Evolutionary conservation across 306 rosid genomes (phyloP).

Genomic region (Cajanus cajan): DNA sequence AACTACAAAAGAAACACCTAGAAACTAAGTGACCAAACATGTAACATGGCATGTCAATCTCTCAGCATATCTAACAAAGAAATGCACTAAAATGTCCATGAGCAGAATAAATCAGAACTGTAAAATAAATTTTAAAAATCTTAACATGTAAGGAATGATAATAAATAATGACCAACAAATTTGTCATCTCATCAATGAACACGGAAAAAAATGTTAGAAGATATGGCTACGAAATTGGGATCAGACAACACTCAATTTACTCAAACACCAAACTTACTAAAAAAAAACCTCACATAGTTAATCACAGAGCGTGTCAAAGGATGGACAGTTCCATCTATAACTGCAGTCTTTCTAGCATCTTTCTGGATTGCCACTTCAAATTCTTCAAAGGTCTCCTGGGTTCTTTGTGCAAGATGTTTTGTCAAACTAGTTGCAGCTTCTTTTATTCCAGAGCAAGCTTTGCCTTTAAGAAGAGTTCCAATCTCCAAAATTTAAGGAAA

Average conservation of each 20-base stretch:
- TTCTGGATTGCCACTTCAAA: constrained; percentile 96
- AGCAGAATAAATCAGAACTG: neutral
- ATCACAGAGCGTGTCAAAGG: constrained; percentile 96
- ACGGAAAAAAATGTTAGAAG: constrained; percentile 18
- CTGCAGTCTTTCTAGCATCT: constrained; percentile 96
- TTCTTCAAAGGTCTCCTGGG: constrained; percentile 91
- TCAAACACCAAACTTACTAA: too few species aligned
- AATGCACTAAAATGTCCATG: neutral
- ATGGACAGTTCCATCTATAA: constrained; percentile 95
- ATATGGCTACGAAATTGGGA: neutral
- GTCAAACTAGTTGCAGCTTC: constrained; percentile 83
- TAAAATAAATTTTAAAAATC: neutral
- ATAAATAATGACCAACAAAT: constrained; percentile 3
- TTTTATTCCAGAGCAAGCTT: constrained; percentile 75
- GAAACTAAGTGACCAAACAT: neutral
- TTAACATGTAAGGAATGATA: neutral
- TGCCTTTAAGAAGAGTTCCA: constrained; percentile 75
- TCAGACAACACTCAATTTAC: constrained; percentile 52
- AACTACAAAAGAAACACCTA: neutral
- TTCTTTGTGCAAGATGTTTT: constrained; percentile 87
- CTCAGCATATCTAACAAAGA: neutral
- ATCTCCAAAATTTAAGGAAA: constrained; percentile 53
- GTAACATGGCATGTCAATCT: neutral
- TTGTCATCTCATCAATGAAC: neutral
- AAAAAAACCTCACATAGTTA: constrained; percentile 93